Evolutionary conservation across 441 rosid genomes (phyloP).

Genomic region (Capsella rubella): DNA sequence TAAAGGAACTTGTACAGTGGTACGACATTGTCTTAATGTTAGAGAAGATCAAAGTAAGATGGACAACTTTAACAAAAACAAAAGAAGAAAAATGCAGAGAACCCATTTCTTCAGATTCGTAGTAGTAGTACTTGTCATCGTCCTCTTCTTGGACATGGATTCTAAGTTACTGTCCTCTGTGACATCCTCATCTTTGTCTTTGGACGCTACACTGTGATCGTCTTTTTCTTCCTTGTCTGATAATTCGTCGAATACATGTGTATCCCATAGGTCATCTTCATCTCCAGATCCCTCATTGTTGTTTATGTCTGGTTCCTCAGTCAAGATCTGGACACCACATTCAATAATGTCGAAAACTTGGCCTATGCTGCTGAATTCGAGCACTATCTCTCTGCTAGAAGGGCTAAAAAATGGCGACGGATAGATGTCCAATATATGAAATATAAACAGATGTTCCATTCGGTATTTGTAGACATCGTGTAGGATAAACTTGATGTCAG

Average conservation of each 20-base stretch:
- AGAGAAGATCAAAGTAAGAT: too few relatives aligned
- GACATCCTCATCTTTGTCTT: neutral
- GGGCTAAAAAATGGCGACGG: neutral
- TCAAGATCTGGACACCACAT: slow-evolving; percentile 1
- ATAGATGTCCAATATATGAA: neutral
- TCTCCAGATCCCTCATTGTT: neutral
- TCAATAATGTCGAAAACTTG: neutral
- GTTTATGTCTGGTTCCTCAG: neutral
- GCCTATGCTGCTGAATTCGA: neutral
- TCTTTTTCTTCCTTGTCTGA: neutral
- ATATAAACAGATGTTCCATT: neutral
- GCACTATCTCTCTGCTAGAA: neutral
- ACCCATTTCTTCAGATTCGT: neutral
- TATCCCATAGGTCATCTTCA: neutral
- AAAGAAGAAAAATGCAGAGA: too few relatives aligned
- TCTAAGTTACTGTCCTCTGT: neutral
- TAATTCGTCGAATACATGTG: neutral
- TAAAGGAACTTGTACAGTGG: too few relatives aligned
- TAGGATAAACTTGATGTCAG: too few relatives aligned
- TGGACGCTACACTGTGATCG: neutral
- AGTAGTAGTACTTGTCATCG: neutral
- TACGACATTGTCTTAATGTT: too few relatives aligned
- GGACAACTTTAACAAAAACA: too few relatives aligned
- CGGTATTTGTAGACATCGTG: accelerated
- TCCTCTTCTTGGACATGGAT: neutral